These are phyloP conservation scores for Atkinsonella texensis DNA, from an alignment of 2,329 filamentous ascomycete species.

Conservation along the genomic window DNA sequence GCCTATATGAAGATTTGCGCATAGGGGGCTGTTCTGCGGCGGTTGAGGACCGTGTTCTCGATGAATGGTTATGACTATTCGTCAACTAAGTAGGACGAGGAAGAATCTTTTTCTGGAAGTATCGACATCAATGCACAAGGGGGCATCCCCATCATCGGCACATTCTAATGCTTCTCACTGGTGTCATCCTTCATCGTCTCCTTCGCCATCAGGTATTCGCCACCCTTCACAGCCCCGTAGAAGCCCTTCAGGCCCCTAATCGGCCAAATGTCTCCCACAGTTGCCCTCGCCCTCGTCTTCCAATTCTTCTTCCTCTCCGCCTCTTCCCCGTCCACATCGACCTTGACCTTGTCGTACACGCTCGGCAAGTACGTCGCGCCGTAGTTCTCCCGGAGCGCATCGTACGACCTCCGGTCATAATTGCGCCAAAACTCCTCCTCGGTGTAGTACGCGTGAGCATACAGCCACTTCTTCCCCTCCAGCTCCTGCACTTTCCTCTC, in stretches of 20 bases:
- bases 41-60: no score
- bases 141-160: not conserved
- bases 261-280: constrained; percentile 22
- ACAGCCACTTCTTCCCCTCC: constrained; percentile 57
- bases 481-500: constrained; percentile 47
- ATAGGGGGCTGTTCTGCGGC: no score
- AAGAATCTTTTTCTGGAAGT: not conserved
- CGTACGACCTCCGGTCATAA: constrained; percentile 49
- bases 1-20: not conserved
- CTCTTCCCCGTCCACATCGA: constrained; percentile 27
- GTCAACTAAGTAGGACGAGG: not conserved
- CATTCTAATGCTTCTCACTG: no score
- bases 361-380: constrained; percentile 45
- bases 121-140: not conserved
- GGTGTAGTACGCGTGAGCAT: constrained; percentile 56
- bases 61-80: not conserved
- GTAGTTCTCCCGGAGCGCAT: constrained; percentile 45
- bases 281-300: constrained; percentile 17
- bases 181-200: constrained; percentile 6
- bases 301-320: constrained; percentile 21
- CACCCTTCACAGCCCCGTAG: constrained; percentile 29
- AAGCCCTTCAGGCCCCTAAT: constrained; percentile 34
- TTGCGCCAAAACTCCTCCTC: constrained; percentile 57
- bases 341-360: constrained; percentile 57
- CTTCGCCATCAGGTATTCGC: constrained; percentile 34